Conservation (phyloP, 345 rosid genomes). For the Dipteronia dyeriana region DNA sequence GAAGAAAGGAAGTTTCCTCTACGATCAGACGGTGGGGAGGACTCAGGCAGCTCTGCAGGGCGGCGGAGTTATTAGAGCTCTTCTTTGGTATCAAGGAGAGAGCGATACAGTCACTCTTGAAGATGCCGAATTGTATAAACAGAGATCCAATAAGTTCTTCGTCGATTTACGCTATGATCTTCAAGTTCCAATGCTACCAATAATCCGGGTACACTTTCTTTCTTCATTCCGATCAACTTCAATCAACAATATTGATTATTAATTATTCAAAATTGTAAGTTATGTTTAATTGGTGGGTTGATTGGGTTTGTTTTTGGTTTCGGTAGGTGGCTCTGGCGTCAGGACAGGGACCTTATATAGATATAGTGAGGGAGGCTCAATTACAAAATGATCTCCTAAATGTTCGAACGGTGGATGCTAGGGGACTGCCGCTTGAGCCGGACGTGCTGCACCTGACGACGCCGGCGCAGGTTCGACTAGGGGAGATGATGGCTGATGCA, state of each 20-base stretch:
- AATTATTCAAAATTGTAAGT: no score
- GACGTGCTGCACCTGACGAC: conserved; percentile 81
- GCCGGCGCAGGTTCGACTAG: conserved; percentile 62
- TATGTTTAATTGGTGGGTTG: neutral
- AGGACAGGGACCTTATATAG: conserved; percentile 52
- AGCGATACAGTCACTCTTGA: conserved; percentile 47
- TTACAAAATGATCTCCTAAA: conserved; percentile 43
- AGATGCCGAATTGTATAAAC: conserved; percentile 56
- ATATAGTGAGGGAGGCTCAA: conserved; percentile 69
- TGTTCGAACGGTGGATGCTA: conserved; percentile 67
- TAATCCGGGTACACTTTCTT: conserved; percentile 43
- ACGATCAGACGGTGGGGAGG: conserved; percentile 54
- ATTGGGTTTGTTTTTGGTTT: conserved; percentile 14
- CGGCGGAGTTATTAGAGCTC: conserved; percentile 51
- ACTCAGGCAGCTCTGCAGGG: conserved; percentile 39
- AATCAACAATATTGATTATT: no score
- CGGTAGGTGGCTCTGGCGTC: conserved; percentile 75
- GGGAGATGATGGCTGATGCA: conserved; percentile 60
- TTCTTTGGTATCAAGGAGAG: conserved; percentile 96
- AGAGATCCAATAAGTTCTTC: conserved; percentile 52
- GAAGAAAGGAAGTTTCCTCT: conserved; percentile 59
- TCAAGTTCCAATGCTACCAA: conserved; percentile 63
- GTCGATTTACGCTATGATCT: conserved; percentile 64
- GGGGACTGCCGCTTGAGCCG: conserved; percentile 65
- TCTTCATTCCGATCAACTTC: neutral